These are phyloP conservation scores for Pythium oligandrum DNA, from an alignment of 352 stramenopile genomes.

Conservation along the genomic window DNA sequence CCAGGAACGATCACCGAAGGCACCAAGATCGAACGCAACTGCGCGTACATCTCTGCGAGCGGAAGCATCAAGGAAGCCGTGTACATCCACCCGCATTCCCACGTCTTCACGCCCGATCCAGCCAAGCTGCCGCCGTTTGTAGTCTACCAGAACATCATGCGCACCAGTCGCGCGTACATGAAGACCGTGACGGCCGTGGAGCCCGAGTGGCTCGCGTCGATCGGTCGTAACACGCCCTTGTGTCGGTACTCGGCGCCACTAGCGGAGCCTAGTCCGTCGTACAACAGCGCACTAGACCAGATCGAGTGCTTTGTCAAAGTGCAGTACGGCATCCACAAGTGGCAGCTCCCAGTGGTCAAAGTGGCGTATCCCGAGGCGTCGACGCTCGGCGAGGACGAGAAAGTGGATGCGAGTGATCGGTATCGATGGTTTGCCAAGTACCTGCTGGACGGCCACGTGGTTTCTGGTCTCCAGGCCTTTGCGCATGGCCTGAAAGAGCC, in stretches of 20 bases:
- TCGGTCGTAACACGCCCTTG: conserved; percentile 69
- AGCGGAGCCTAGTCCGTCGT: conserved; percentile 55
- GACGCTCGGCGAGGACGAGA: conserved; percentile 26
- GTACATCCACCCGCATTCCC: conserved; percentile 84
- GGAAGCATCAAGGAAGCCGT: conserved; percentile 57
- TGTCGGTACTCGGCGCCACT: conserved; percentile 65
- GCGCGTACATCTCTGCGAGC: conserved; percentile 63
- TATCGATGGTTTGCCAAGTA: conserved; percentile 86
- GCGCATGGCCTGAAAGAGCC: conserved; percentile 89
- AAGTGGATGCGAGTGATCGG: conserved; percentile 29
- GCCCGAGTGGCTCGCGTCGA: conserved; percentile 92
- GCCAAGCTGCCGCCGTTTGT: conserved; percentile 63
- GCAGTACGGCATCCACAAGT: conserved; percentile 69
- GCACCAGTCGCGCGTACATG: conserved; percentile 90
- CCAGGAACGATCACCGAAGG: conserved; percentile 71
- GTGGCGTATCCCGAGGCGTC: conserved; percentile 40
- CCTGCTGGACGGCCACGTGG: conserved; percentile 62
- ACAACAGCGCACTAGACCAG: conserved; percentile 47
- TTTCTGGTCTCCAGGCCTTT: conserved; percentile 70
- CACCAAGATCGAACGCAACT: conserved; percentile 82
- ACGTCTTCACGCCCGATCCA: conserved; percentile 70
- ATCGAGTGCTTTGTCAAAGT: conserved; percentile 78
- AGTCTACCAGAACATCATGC: conserved; percentile 77
- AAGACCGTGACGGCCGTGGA: conserved; percentile 97
- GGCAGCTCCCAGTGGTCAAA: conserved; percentile 49